These are phyloP conservation scores for Leccinellum luteum DNA, from an alignment of 768 basidiomycete genomes.

Conservation along the genomic window DNA sequence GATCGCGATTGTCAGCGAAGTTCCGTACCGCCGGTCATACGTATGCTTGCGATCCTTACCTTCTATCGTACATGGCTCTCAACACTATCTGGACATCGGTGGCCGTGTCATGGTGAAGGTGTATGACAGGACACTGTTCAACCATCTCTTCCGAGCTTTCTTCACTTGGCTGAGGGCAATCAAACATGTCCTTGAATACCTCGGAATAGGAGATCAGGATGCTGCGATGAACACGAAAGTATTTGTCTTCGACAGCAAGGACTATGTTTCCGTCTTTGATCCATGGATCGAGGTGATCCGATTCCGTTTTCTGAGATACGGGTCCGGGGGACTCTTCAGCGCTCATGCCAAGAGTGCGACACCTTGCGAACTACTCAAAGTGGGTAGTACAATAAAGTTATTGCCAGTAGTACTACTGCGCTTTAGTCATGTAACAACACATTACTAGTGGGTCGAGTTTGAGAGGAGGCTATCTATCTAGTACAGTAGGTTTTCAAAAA, in stretches of 20 bases:
- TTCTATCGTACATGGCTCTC: conserved; percentile 19
- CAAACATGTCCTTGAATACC: conserved; percentile 7
- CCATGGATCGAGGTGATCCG: conserved; percentile 8
- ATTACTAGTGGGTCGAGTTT: too few species aligned
- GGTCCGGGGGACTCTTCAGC: background rate
- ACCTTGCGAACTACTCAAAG: background rate
- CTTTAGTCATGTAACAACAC: too few species aligned
- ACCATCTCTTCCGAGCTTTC: background rate
- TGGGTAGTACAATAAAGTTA: background rate
- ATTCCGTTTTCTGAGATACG: background rate
- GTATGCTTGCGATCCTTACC: conserved; percentile 10
- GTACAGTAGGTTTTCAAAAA: background rate
- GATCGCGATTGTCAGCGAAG: background rate
- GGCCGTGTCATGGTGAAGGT: conserved; percentile 9
- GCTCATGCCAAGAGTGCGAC: background rate
- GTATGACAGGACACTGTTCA: conserved; percentile 19
- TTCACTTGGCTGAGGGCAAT: background rate
- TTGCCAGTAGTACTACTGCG: too few species aligned
- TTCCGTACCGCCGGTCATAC: background rate
- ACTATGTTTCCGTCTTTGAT: conserved; percentile 5
- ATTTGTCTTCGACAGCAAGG: conserved; percentile 1
- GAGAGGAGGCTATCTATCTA: too few species aligned
- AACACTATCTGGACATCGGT: conserved; percentile 15
- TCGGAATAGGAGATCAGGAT: conserved; percentile 1
- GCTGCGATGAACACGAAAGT: conserved; percentile 7